Evolutionary conservation across 371 early-diverging fungal species (phyloP), one percentile per base, ranked within the genome.

Genomic region (Chytridium lagenaria): DNA sequence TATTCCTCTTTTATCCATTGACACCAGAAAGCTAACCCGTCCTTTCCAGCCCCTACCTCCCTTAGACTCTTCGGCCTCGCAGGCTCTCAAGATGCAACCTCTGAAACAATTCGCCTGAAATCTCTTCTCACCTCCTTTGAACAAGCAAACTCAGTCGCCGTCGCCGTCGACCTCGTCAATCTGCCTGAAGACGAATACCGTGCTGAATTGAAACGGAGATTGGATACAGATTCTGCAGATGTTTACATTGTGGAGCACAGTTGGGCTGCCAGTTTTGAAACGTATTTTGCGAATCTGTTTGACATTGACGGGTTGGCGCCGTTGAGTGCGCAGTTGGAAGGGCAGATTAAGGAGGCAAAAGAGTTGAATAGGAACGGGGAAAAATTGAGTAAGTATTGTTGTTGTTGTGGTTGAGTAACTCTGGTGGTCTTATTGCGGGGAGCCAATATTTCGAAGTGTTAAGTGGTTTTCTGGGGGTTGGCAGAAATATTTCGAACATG

Each of bases 241-340:
- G 31, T 70, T 26, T 75, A 59, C 66, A 33, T 67, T 19, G 50
- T 75, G 12, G 61, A 61, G 38, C 50, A 75, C 28, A 28, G 38
- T 16, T 65, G 64, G 70, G 26, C 44, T 5, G 26, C 44, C 10
- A 40, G 40, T 12, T 33, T 66, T 19, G 40, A 61, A 12, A 10
- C 39, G 10, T 30, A 66, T 44, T 66, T 66, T 44, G 44, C 40
- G 2, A 44, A 66, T 30, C 10, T 66, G 44, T 44, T 66, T 5
- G 39, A 19, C 44, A n/a, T 26, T 7, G 40, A 40, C 15, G n/a
- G n/a, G n/a, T n/a, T n/a, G n/a, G n/a, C n/a, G n/a, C n/a, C n/a
- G n/a, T n/a, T n/a, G n/a, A n/a, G n/a, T n/a, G n/a, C n/a, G n/a
- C n/a, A n/a, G n/a, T 30, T 55, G 57, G 23, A 55, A 7, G 57